Evolutionary conservation across 208 protist species (phyloP).

Genomic region (Wallacemonas rigidus): DNA sequence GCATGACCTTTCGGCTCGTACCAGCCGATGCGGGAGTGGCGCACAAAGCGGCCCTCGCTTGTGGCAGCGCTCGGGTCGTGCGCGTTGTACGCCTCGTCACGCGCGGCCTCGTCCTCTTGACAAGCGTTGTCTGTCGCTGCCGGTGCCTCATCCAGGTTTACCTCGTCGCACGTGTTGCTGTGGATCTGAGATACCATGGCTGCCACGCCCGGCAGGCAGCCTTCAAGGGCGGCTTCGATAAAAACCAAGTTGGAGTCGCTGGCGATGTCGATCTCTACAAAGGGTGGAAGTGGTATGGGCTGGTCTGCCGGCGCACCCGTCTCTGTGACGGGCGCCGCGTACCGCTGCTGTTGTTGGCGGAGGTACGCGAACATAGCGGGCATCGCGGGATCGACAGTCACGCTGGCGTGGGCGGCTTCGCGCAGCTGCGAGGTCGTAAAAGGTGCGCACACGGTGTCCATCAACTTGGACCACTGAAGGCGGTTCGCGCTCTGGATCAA

Average conservation of each 20-base stretch:
- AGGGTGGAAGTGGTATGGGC: conserved; percentile 18
- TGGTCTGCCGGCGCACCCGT: background rate
- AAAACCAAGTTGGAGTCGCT: conserved; percentile 84
- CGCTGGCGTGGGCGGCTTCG: conserved; percentile 47
- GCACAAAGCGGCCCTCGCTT: conserved; percentile 9
- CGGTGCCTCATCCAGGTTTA: background rate
- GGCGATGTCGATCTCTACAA: conserved; percentile 81
- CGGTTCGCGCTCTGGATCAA: conserved; percentile 29
- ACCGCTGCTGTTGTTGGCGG: conserved; percentile 30
- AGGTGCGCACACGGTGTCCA: conserved; percentile 71
- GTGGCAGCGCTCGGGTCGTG: background rate
- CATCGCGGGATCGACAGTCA: conserved; percentile 66
- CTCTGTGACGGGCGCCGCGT: conserved; percentile 12
- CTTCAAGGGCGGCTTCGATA: conserved; percentile 67
- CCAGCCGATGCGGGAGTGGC: conserved; percentile 68
- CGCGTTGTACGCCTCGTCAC: conserved; percentile 51
- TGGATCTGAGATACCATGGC: conserved; percentile 71
- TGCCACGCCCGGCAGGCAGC: conserved; percentile 45
- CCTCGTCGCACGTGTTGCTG: conserved; percentile 74
- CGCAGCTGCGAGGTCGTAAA: conserved; percentile 54
- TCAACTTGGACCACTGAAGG: conserved; percentile 82
- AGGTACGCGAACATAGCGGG: conserved; percentile 72
- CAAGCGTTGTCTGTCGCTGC: conserved; percentile 20
- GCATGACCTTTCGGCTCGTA: conserved; percentile 76
- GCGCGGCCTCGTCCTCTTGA: conserved; percentile 48